Conservation (phyloP, 2,329 filamentous ascomycete species). For the Lecanosticta acicola region DNA sequence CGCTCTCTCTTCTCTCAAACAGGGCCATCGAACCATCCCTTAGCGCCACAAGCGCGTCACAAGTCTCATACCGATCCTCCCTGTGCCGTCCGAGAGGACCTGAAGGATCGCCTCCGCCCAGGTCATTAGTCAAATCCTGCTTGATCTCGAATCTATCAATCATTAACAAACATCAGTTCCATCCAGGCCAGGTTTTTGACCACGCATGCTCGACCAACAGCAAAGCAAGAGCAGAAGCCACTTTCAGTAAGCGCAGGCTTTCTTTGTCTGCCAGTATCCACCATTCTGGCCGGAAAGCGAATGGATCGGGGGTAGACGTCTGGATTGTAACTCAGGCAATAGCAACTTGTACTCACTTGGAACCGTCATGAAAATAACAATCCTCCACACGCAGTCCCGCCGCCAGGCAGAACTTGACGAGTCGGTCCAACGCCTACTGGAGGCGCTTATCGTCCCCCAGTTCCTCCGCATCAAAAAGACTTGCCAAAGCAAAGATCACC, state of each 20-base stretch:
- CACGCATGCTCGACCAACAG: slow-evolving; percentile 65
- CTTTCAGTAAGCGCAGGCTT: slow-evolving; percentile 46
- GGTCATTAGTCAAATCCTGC: slow-evolving; percentile 6
- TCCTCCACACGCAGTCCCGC: slow-evolving; percentile 31
- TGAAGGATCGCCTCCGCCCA: slow-evolving; percentile 8
- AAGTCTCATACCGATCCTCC: slow-evolving; percentile 15
- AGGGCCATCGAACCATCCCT: slow-evolving; percentile 19
- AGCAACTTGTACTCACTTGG: slow-evolving; percentile 27
- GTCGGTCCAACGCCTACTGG: slow-evolving; percentile 33
- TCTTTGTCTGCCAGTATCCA: slow-evolving; percentile 22
- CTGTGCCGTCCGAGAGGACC: slow-evolving; percentile 6
- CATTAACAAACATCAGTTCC: slow-evolving; percentile 18
- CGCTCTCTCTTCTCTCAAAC: slow-evolving; percentile 8
- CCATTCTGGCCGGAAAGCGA: slow-evolving; percentile 29
- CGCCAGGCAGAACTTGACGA: slow-evolving; percentile 27
- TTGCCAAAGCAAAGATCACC: slow-evolving; percentile 39
- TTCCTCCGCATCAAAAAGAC: too few species aligned
- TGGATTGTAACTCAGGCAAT: slow-evolving; percentile 30
- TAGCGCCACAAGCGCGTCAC: slow-evolving; percentile 18
- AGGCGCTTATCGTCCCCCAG: too few species aligned
- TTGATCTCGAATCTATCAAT: slow-evolving; percentile 12
- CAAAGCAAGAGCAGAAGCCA: slow-evolving; percentile 69
- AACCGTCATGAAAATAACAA: slow-evolving; percentile 23
- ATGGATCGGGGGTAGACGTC: slow-evolving; percentile 27
- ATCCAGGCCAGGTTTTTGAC: slow-evolving; percentile 46